A percentile compares a stretch with the other conserved stretches of the same genome.
phyloP scores from a whole-genome alignment of 2,329 filamentous ascomycete species.

The Thelonectria rubi region DNA sequence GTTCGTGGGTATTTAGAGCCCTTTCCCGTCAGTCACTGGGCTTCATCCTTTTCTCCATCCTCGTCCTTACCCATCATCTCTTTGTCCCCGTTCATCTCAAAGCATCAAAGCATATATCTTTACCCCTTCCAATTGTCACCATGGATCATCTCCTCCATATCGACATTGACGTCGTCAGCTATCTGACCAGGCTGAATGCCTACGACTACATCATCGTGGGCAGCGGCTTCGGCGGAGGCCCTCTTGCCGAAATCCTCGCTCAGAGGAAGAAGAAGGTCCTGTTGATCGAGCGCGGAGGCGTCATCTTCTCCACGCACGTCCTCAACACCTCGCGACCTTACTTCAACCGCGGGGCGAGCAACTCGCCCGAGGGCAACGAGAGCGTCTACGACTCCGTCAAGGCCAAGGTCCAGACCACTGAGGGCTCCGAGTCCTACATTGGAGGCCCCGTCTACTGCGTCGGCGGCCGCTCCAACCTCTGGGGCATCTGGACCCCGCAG shows the following conservation, averaged over 20 bases:
- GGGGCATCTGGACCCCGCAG: slow-evolving; percentile 32
- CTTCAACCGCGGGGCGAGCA: slow-evolving; percentile 31
- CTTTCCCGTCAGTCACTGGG: no score
- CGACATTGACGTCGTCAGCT: slow-evolving; percentile 28
- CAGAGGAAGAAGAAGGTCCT: slow-evolving; percentile 27
- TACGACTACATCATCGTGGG: slow-evolving; percentile 36
- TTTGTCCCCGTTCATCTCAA: no score
- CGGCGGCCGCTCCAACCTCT: slow-evolving; percentile 28
- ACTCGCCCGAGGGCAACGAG: slow-evolving; percentile 33
- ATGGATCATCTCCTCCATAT: slow-evolving; percentile 34
- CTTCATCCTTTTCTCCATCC: neutral
- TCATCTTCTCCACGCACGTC: slow-evolving; percentile 34
- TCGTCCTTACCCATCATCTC: neutral
- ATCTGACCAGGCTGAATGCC: slow-evolving; percentile 28
- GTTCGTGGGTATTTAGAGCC: no score
- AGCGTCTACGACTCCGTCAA: slow-evolving; percentile 32
- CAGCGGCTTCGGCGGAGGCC: slow-evolving; percentile 29
- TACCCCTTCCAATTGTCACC: neutral
- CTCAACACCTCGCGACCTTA: slow-evolving; percentile 32
- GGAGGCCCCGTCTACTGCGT: slow-evolving; percentile 32
- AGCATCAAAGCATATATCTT: neutral
- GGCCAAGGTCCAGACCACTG: slow-evolving; percentile 29
- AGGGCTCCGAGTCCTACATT: slow-evolving; percentile 30
- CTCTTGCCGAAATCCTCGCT: slow-evolving; percentile 26
- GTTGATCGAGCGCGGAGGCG: slow-evolving; percentile 28